Evolutionary conservation across 2,329 filamentous ascomycete genomes (phyloP), one percentile per base, ranked within the genome.

Genomic region (Coniochaeta hoffmannii): DNA sequence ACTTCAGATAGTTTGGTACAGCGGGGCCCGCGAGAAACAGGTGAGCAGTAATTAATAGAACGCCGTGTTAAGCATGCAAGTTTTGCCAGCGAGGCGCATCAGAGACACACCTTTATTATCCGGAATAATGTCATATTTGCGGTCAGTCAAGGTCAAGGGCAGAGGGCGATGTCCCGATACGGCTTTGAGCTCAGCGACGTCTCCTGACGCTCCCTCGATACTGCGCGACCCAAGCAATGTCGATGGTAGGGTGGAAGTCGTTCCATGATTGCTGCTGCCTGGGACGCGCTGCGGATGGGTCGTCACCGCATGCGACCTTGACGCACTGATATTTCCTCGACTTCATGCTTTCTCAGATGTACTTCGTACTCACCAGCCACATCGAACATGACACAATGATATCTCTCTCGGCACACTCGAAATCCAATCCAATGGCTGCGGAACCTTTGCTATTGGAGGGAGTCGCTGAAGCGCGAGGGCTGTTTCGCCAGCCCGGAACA

Each of bases 41-140:
- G 41, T 9, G 41, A 28, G n/a, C n/a, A n/a, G 22, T 46, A 46
- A 46, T 46, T 46, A 46, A 46, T 46, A 46, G 41, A 46, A 26
- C 41, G 41, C 41, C 41, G 22, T 46, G 41, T 46, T 15, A 46
- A 46, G 41, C 22, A 28, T 46, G 41, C 41, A 28, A 12, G 14
- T 24, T 17, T 26, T 15, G 2, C 19, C 36, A n/a, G 6, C 22
- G 19, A 19, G 41, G 24, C 22, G 41, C 41, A 46, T 46, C 41
- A 46, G 14, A 14, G 22, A 46, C 7, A 11, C 28, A n/a, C n/a
- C n/a, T n/a, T n/a, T 31, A 32, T 50, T 50, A 50, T 32, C 49
- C 49, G 49, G 28, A 50, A 50, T 50, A 26, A 50, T 50, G 49
- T 50, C 49, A 50, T 50, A n/a, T 32, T 50, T 50, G 49, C 28